Evolutionary conservation across 164 flowering plant species (phyloP), one percentile per base, ranked within the genome.

Genomic region (Magnolia officinalis): DNA sequence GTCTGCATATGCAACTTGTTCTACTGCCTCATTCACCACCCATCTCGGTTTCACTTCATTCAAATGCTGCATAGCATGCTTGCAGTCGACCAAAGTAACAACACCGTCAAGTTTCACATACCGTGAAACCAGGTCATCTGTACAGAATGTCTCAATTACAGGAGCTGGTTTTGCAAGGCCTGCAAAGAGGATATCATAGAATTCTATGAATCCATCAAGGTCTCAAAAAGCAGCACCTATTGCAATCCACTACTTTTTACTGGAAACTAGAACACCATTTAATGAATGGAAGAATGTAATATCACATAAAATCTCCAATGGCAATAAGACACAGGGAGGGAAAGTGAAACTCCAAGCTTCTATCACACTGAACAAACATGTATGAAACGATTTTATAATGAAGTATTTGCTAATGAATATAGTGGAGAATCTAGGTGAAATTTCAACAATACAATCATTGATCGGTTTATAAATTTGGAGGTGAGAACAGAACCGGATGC

Each of bases 101-200:
- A 94, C 97, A 9, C 99, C 98, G 83, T 96, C 99, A 83, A 94
- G 92, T 82, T 92, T 96, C 76, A 96, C 92, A 85, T 90, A 77
- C 18, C 82, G 85, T 55, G 95, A 85, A 75, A 96, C 90, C 77
- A 91, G 72, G 77, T 96, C 99, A 85, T 96, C 99, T 67, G 85
- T 79, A 74, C 86, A 92, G 72, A 96, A 94, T 24, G 98, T 92
- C 82, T 96, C 99, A 80, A 96, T 94, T 24, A 96, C 97, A 73
- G 99, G 99, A 74, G 86, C 92, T n/a, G 98, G 99, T 79, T 96
- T 96, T 73, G 99, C 99, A 78, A 96, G 98, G 70, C 99, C 99
- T 94, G 87, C 72, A 83, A 75, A 79, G 59, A 29, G 45, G 50
- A 26, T 31, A 31, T 21, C 16, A 29, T 13, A 18, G 21, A 70